Conservation (phyloP, 139 green algal species). For the Yamagishiella unicocca region DNA sequence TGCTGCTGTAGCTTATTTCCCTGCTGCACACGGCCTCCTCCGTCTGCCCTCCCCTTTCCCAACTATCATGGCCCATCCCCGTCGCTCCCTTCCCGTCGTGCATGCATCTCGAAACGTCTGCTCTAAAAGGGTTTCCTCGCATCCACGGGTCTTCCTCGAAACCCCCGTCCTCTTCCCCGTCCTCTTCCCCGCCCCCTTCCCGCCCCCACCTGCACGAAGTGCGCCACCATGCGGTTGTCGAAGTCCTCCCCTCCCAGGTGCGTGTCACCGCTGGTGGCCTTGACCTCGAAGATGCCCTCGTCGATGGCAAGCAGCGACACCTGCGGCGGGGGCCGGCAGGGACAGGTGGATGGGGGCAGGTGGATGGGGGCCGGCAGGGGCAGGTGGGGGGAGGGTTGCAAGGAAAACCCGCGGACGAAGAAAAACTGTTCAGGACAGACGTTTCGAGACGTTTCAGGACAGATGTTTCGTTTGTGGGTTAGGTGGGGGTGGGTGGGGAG, state of each 20-base stretch:
- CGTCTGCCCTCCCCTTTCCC: too few relatives aligned
- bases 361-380: neutral
- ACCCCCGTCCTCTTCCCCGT: neutral
- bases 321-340: neutral
- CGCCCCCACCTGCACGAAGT: slow-evolving; percentile 6
- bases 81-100: too few relatives aligned
- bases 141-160: too few relatives aligned
- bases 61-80: too few relatives aligned
- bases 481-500: neutral
- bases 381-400: too few relatives aligned
- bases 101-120: too few relatives aligned
- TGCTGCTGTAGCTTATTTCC: too few relatives aligned
- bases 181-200: neutral
- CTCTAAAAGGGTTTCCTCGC: too few relatives aligned
- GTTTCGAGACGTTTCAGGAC: too few relatives aligned
- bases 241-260: slow-evolving; percentile 97
- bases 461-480: neutral
- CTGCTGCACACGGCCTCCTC: too few relatives aligned
- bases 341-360: neutral
- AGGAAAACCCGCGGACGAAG: too few relatives aligned
- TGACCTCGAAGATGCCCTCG: slow-evolving; percentile 97
- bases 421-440: too few relatives aligned
- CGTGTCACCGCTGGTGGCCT: slow-evolving; percentile 95
- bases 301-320: slow-evolving; percentile 93
- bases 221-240: slow-evolving; percentile 75